A percentile compares a stretch with the other conserved stretches of the same genome.
Conservation (phyloP, 257 asterid species). For the Paulownia fortunei region DNA sequence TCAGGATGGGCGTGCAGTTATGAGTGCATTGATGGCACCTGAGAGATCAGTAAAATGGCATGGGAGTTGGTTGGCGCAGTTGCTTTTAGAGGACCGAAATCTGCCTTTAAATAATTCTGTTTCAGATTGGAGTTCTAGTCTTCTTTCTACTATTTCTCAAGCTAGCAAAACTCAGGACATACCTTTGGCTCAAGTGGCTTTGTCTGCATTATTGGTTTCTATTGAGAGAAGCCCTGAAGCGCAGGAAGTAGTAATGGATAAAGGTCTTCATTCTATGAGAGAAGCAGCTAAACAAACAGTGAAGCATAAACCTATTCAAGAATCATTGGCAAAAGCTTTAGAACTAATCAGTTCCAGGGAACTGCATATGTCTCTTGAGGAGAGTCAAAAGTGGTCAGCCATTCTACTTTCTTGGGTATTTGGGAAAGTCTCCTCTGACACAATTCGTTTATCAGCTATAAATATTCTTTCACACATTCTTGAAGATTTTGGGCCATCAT, state of each 20-base stretch:
- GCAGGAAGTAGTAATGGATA: slow-evolving; percentile 78
- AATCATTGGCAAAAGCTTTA: slow-evolving; percentile 87
- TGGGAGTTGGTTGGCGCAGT: slow-evolving; percentile 90
- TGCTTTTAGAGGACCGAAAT: slow-evolving; percentile 81
- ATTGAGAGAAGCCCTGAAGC: slow-evolving; percentile 85
- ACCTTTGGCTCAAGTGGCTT: slow-evolving; percentile 78
- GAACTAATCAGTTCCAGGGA: slow-evolving; percentile 74
- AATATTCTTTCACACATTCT: slow-evolving; percentile 85
- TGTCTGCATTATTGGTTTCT: slow-evolving; percentile 85
- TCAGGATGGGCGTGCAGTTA: slow-evolving; percentile 84
- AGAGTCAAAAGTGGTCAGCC: slow-evolving; percentile 93
- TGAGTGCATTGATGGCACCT: slow-evolving; percentile 92
- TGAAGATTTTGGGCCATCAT: slow-evolving; percentile 96
- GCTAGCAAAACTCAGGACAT: slow-evolving; percentile 90
- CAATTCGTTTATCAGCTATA: slow-evolving; percentile 79
- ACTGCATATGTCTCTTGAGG: slow-evolving; percentile 90
- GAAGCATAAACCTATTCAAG: slow-evolving; percentile 80
- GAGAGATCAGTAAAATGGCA: slow-evolving; percentile 99
- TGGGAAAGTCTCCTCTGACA: slow-evolving; percentile 66
- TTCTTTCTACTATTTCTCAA: slow-evolving; percentile 85
- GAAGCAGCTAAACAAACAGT: slow-evolving; percentile 77
- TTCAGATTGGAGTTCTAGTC: slow-evolving; percentile 90
- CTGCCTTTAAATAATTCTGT: slow-evolving; percentile 83
- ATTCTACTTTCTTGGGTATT: slow-evolving; percentile 90
- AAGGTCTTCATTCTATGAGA: slow-evolving; percentile 91